A percentile compares a stretch with the other conserved stretches of the same genome.
Conservation (phyloP, 2,329 filamentous ascomycete species). For the Phyllosticta citribraziliensis region DNA sequence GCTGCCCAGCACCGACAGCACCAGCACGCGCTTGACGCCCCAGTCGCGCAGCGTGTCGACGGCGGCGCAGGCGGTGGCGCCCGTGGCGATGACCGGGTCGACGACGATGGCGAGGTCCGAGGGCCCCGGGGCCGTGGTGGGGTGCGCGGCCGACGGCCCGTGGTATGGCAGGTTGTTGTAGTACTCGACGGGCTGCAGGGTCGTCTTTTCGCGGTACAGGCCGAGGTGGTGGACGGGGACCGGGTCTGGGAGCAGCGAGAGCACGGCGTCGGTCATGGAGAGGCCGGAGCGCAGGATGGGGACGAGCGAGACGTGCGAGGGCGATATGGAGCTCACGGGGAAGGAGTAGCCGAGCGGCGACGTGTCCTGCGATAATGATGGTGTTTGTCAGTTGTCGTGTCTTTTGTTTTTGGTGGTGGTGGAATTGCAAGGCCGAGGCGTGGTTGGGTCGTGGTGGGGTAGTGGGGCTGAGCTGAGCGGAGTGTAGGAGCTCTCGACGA, state of each 20-base stretch:
- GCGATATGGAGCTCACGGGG: slow-evolving; percentile 52
- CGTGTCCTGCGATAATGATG: slow-evolving; percentile 45
- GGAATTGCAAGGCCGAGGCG: neutral
- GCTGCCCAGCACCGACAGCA: slow-evolving; percentile 67
- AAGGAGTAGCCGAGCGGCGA: slow-evolving; percentile 74
- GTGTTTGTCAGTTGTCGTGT: neutral
- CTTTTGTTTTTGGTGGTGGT: neutral
- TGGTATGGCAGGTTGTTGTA: slow-evolving; percentile 93
- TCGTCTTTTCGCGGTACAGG: slow-evolving; percentile 82
- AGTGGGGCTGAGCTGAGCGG: neutral
- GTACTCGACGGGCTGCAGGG: slow-evolving; percentile 86
- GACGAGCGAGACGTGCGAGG: slow-evolving; percentile 65
- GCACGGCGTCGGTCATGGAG: slow-evolving; percentile 80
- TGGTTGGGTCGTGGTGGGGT: neutral
- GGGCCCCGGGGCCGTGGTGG: slow-evolving; percentile 30
- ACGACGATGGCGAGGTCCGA: slow-evolving; percentile 69
- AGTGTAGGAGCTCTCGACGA: neutral
- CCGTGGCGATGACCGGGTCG: slow-evolving; percentile 89
- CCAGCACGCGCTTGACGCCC: slow-evolving; percentile 74
- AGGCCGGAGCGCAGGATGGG: slow-evolving; percentile 89
- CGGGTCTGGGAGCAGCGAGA: slow-evolving; percentile 68
- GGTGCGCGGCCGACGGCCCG: slow-evolving; percentile 33
- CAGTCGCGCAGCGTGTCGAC: slow-evolving; percentile 85
- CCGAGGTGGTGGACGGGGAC: slow-evolving; percentile 89
- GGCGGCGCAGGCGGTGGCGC: slow-evolving; percentile 78